Percentiles rank a stretch among this genome's conserved stretches.
These are phyloP conservation scores for Suillus subaureus DNA, from an alignment of 768 basidiomycete species.

Conservation along the genomic window DNA sequence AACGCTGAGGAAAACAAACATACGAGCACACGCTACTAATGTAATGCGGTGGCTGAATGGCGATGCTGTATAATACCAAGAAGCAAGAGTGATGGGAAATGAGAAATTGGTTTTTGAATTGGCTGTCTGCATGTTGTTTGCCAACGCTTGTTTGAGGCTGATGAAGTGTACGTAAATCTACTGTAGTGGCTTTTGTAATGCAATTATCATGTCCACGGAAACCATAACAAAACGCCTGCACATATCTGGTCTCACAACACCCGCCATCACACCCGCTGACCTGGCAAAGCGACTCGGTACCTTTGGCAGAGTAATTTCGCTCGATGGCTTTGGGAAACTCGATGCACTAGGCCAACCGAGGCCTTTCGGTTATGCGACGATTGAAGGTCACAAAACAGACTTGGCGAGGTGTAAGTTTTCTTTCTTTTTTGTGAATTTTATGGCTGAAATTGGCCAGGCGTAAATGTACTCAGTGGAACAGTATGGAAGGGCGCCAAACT, in stretches of 20 bases:
- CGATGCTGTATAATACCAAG: no score
- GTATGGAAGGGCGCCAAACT: constrained; percentile 89
- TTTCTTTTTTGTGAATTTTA: neutral
- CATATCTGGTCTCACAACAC: constrained; percentile 76
- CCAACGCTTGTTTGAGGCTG: no score
- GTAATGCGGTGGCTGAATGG: no score
- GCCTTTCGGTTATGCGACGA: constrained; percentile 74
- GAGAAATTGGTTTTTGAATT: no score
- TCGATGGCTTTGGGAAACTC: constrained; percentile 68
- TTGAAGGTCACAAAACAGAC: constrained; percentile 62
- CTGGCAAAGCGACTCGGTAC: constrained; percentile 57
- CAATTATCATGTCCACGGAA: constrained; percentile 2
- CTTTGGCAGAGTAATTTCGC: constrained; percentile 68
- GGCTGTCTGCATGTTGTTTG: no score
- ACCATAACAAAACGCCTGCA: constrained; percentile 60
- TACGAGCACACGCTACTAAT: no score
- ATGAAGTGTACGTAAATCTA: no score
- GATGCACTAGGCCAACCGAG: constrained; percentile 68
- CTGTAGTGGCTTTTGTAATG: no score
- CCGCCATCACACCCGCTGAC: constrained; percentile 58
- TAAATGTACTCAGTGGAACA: constrained; percentile 76
- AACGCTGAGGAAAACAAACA: no score
- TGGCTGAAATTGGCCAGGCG: constrained; percentile 43
- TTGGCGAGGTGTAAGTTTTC: constrained; percentile 62
- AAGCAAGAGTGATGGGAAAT: no score